Conservation (phyloP, 2,329 filamentous ascomycete genomes). For the Trichophaea hybrida region DNA sequence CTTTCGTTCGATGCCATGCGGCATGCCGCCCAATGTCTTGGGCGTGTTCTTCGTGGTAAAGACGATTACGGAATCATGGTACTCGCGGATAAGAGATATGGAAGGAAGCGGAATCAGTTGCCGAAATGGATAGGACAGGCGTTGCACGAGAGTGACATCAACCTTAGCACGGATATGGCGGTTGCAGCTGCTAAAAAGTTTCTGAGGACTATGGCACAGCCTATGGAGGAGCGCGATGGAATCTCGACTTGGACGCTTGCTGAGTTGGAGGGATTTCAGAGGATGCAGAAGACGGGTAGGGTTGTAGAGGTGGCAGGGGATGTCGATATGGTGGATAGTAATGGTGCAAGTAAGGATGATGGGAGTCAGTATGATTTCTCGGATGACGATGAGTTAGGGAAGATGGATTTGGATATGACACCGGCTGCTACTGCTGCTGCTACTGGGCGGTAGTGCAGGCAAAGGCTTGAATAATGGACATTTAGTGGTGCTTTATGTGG, state of each 20-base stretch:
- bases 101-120: slow-evolving; percentile 77
- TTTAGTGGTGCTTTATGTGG: no score
- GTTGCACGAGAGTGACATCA: slow-evolving; percentile 69
- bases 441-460: no score
- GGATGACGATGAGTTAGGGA: slow-evolving; percentile 13
- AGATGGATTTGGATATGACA: background rate
- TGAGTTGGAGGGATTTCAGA: slow-evolving; percentile 65
- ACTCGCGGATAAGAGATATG: slow-evolving; percentile 80
- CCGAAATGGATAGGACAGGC: slow-evolving; percentile 95
- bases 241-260: slow-evolving; percentile 80
- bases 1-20: slow-evolving; percentile 98
- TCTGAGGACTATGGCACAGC: slow-evolving; percentile 78
- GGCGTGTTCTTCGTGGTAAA: slow-evolving; percentile 85
- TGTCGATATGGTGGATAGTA: slow-evolving; percentile 21
- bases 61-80: slow-evolving; percentile 99
- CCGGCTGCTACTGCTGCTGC: background rate
- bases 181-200: slow-evolving; percentile 81
- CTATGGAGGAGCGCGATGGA: slow-evolving; percentile 66
- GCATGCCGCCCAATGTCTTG: slow-evolving; percentile 92
- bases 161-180: slow-evolving; percentile 90
- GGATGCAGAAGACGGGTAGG: slow-evolving; percentile 44
- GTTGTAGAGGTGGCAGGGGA: slow-evolving; percentile 21
- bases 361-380: slow-evolving; percentile 23
- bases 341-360: slow-evolving; percentile 22
- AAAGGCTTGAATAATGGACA: no score